Evolutionary conservation across 345 rosid species (phyloP), one percentile per base, ranked within the genome.

Genomic region (Murraya paniculata): DNA sequence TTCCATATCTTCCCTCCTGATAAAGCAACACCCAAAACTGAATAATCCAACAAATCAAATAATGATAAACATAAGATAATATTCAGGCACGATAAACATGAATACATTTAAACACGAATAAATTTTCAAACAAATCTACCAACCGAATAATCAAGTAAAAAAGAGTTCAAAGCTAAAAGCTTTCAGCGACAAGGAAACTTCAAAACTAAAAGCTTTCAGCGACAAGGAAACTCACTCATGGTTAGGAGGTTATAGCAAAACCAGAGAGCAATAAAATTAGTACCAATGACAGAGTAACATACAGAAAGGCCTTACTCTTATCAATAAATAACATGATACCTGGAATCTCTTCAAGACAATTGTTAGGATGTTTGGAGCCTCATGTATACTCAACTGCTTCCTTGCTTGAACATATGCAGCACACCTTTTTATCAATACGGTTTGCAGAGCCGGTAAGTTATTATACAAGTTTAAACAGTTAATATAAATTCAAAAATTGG

Each of bases 331-430:
- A 81, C 58, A 13, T 53, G 53, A 73, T 85, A 93, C 97, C 95
- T 90, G 91, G 85, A 91, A 93, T 86, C 97, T 87, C 90, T 93
- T 93, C 75, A 93, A 87, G 76, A 93, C 97, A 84, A 93, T 93
- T 22, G 97, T 93, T 84, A 93, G 90, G 73, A 93, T 88, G 82
- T 93, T 93, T 56, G 97, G 97, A 45, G 97, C 94, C 84, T 93
- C 95, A 9, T 93, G 94, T 80, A 91, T 86, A 81, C 90, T 82
- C 87, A 93, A 79, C 80, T 93, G 95, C 89, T 93, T 93, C 78
- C 89, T 86, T 18, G 97, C 97, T 78, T 75, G 86, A 56, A 90
- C 97, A 86, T 93, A 93, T 80, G 90, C 75, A 75, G 93, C 88
- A 41, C 97, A 93, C 84, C 97, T 94, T 83, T 84, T 78, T 13